Percentiles rank a stretch among this genome's conserved stretches.
phyloP scores from a whole-genome alignment of 176 grass and related monocot species.

The Lolium perenne region DNA sequence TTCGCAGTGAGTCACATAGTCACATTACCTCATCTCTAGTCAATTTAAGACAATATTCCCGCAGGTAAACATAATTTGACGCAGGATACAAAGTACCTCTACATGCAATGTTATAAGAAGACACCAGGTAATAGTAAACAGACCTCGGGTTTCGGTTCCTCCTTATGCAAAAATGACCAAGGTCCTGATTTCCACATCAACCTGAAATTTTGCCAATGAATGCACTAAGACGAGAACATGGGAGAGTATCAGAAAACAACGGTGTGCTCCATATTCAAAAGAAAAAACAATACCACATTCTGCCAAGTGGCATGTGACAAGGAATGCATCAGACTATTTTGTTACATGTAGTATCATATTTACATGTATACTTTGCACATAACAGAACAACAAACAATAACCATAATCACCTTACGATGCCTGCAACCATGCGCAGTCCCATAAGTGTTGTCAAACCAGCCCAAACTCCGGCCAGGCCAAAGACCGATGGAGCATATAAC shows the following conservation, averaged over 20 bases:
- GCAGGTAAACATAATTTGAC: conserved; percentile 14
- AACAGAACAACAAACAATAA: conserved; percentile 32
- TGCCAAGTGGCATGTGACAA: not conserved
- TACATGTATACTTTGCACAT: conserved; percentile 18
- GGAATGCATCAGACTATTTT: not conserved
- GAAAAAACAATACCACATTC: not conserved
- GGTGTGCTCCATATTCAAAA: conserved; percentile 1
- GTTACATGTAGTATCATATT: not conserved
- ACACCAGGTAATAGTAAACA: conserved; percentile 24
- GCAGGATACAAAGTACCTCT: conserved; percentile 2
- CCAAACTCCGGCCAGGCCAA: conserved; percentile 93
- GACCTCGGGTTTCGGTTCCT: conserved; percentile 62
- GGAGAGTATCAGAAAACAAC: not conserved
- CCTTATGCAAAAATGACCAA: conserved; percentile 79
- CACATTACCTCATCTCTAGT: not conserved
- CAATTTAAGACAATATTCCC: not conserved
- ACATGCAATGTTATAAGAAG: not conserved
- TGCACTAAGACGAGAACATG: conserved; percentile 7
- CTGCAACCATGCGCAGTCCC: conserved; percentile 76
- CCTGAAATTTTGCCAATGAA: conserved; percentile 47
- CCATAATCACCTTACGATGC: conserved; percentile 67
- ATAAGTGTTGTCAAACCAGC: conserved; percentile 92
- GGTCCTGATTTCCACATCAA: conserved; percentile 85
- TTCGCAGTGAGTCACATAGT: not conserved
- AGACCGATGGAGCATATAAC: conserved; percentile 72